Conservation (phyloP, 495 filamentous ascomycete species). For the Neurospora sp. region DNA sequence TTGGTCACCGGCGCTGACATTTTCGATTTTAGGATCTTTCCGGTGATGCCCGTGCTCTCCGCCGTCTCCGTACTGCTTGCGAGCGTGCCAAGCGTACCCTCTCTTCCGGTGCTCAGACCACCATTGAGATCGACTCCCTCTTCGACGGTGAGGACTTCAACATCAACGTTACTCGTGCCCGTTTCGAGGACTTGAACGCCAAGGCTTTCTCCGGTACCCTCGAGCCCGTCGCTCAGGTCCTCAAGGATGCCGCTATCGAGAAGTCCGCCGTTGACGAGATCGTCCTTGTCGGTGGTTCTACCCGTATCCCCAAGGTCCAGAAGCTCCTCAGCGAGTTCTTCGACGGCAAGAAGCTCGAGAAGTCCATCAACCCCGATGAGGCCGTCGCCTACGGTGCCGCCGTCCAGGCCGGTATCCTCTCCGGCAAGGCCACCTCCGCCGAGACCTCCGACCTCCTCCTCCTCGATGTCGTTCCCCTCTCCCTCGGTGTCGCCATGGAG, state of each 20-base stretch:
- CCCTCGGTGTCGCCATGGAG: constrained; percentile 99
- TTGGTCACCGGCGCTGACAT: too few species aligned
- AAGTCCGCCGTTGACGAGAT: constrained; percentile 96
- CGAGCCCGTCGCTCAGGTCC: constrained; percentile 96
- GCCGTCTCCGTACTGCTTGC: constrained; percentile 95
- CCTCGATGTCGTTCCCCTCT: constrained; percentile 93
- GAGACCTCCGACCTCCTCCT: constrained; percentile 92
- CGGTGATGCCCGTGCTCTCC: constrained; percentile 88
- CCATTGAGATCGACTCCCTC: constrained; percentile 98
- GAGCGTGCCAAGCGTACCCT: constrained; percentile 99
- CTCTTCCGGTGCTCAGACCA: constrained; percentile 91
- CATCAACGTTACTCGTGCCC: constrained; percentile 96
- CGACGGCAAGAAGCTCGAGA: constrained; percentile 98
- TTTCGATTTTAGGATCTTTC: too few species aligned
- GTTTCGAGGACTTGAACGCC: constrained; percentile 98
- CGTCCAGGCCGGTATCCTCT: constrained; percentile 96
- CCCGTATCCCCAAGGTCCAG: constrained; percentile 98
- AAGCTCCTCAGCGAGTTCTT: constrained; percentile 97
- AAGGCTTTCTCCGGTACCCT: constrained; percentile 93
- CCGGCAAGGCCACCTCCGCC: constrained; percentile 91
- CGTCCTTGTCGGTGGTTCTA: constrained; percentile 96
- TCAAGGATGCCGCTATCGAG: constrained; percentile 90
- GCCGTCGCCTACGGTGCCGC: constrained; percentile 98
- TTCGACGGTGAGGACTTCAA: constrained; percentile 98
- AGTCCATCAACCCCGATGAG: constrained; percentile 99